Conservation (phyloP, 2,329 filamentous ascomycete species). For the Hirsutella rhossiliensis region DNA sequence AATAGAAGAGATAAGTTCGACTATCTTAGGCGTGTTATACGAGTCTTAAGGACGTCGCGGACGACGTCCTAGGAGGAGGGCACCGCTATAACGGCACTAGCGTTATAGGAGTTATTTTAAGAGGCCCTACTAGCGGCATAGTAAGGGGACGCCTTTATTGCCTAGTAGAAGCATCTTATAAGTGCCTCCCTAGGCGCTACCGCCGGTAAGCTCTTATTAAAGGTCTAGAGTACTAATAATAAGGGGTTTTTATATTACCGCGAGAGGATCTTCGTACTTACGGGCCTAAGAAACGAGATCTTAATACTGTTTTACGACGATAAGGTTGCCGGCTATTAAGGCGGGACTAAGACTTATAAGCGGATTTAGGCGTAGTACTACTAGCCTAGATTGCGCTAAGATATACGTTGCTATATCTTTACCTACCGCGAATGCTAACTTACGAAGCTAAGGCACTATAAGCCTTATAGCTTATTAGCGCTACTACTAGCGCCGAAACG, state of each 20-base stretch:
- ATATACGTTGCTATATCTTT: not conserved
- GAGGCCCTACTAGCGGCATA: not conserved
- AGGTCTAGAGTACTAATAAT: not conserved
- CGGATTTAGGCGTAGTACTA: not conserved
- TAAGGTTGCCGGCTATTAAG: not conserved
- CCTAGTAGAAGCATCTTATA: too few relatives aligned
- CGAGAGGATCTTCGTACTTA: not conserved
- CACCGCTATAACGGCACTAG: not conserved
- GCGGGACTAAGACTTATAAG: not conserved
- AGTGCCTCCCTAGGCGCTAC: not conserved
- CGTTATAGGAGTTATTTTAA: not conserved
- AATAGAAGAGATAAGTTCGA: not conserved
- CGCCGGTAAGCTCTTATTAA: not conserved
- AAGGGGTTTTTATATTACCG: too few relatives aligned
- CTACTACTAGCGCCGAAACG: not conserved
- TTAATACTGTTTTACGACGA: too few relatives aligned
- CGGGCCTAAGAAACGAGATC: not conserved
- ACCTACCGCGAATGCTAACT: too few relatives aligned
- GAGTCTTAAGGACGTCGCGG: not conserved
- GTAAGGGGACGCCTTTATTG: not conserved
- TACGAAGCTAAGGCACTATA: not conserved
- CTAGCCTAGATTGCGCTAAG: not conserved
- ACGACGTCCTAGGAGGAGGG: not conserved
- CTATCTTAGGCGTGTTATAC: too few relatives aligned
- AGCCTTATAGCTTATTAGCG: not conserved